Conservation (phyloP, 1,139 yeast genomes). For the Yamadazyma trypodendri region DNA sequence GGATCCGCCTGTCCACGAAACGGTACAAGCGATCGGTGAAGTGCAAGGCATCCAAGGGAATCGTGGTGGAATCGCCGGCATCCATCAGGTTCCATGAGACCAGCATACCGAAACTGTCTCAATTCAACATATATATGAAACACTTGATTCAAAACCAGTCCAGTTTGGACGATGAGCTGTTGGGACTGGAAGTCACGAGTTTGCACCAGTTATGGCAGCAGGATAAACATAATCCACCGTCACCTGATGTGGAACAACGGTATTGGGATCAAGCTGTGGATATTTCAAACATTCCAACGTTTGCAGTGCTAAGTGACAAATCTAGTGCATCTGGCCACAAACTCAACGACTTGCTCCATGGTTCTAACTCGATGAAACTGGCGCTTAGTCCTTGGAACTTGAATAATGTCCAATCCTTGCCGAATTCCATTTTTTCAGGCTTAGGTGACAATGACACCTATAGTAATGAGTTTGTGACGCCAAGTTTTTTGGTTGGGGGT, state of each 20-base stretch:
- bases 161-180: constrained; percentile 22
- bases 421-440: constrained; percentile 50
- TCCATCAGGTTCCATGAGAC: constrained; percentile 18
- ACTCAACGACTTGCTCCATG: constrained; percentile 7
- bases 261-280: background rate
- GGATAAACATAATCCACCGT: background rate
- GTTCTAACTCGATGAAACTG: background rate
- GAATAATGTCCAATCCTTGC: constrained; percentile 58
- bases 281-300: background rate
- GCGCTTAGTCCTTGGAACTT: constrained; percentile 65
- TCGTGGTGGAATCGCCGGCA: constrained; percentile 38
- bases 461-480: constrained; percentile 34
- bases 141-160: constrained; percentile 19
- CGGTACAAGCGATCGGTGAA: constrained; percentile 47
- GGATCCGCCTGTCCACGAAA: constrained; percentile 27
- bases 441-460: constrained; percentile 39
- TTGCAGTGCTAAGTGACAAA: background rate
- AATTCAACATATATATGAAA: constrained; percentile 25
- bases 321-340: constrained; percentile 22
- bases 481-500: constrained; percentile 52
- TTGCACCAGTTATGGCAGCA: background rate
- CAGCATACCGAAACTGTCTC: constrained; percentile 28
- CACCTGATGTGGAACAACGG: background rate
- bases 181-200: background rate
- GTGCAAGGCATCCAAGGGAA: constrained; percentile 48